Evolutionary conservation across 2,329 filamentous ascomycete species (phyloP).

Genomic region (Ascosphaera aggregata): DNA sequence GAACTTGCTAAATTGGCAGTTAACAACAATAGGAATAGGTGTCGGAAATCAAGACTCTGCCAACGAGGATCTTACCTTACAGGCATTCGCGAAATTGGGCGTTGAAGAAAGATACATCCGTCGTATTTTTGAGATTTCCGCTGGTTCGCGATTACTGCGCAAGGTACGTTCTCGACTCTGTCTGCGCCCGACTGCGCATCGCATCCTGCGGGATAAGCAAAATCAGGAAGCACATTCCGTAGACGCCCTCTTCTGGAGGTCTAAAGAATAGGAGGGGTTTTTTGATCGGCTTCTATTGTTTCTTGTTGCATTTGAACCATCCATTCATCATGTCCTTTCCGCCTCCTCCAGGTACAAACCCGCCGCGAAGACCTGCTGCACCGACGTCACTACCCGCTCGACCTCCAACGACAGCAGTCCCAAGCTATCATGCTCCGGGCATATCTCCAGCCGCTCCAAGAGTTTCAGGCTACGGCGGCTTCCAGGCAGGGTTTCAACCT

Average conservation of each 20-base stretch:
- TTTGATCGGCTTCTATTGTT: neutral
- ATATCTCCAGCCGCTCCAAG: conserved; percentile 11
- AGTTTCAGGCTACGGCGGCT: conserved; percentile 17
- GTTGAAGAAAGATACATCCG: too few relatives aligned
- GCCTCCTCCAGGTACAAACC: conserved; percentile 51
- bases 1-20: too few relatives aligned
- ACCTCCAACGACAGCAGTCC: conserved; percentile 37
- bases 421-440: conserved; percentile 10
- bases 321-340: conserved; percentile 56
- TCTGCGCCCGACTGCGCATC: conserved; percentile 4
- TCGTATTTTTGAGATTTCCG: too few relatives aligned
- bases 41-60: too few relatives aligned
- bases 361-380: conserved; percentile 21
- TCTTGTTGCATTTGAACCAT: conserved; percentile 8
- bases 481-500: conserved; percentile 27
- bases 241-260: conserved; percentile 3
- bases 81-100: too few relatives aligned
- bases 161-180: conserved; percentile 7
- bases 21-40: too few relatives aligned
- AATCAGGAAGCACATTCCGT: conserved; percentile 6
- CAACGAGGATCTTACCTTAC: too few relatives aligned
- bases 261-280: conserved; percentile 1
- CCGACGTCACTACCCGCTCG: conserved; percentile 48
- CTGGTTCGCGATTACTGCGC: conserved; percentile 1
- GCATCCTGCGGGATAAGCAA: conserved; percentile 5